Evolutionary conservation across 2,329 filamentous ascomycete species (phyloP).

Genomic region (Xylariaceae sp.): DNA sequence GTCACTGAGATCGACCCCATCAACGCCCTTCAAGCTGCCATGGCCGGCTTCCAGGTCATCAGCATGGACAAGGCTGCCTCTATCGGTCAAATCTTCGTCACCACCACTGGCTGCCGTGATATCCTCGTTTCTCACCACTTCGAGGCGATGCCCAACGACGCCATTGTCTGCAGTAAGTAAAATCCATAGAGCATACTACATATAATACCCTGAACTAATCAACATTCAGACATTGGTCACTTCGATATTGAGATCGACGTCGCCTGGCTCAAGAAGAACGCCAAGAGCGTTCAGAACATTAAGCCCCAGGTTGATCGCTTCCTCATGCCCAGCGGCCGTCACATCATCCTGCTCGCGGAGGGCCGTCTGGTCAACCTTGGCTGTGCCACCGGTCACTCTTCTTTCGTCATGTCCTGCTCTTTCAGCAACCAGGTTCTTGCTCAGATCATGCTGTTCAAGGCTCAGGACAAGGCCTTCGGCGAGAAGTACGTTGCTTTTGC

Average conservation of each 20-base stretch:
- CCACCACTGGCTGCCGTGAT: slow-evolving; percentile 98
- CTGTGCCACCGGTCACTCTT: slow-evolving; percentile 98
- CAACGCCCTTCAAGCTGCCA: slow-evolving; percentile 98
- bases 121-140: slow-evolving; percentile 92
- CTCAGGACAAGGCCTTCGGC: slow-evolving; percentile 77
- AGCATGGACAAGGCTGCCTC: slow-evolving; percentile 96
- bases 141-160: slow-evolving; percentile 92
- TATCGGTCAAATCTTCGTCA: slow-evolving; percentile 95
- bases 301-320: slow-evolving; percentile 99
- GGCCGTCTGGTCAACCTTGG: slow-evolving; percentile 99
- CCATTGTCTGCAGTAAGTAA: slow-evolving; percentile 89
- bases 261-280: slow-evolving; percentile 98
- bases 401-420: slow-evolving; percentile 99
- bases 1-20: slow-evolving; percentile 98
- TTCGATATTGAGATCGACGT: slow-evolving; percentile 99
- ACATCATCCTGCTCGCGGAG: slow-evolving; percentile 98
- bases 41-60: slow-evolving; percentile 93
- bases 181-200: background rate
- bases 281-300: slow-evolving; percentile 92
- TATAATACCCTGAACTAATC: slow-evolving; percentile 16
- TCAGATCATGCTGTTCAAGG: slow-evolving; percentile 98
- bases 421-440: slow-evolving; percentile 99
- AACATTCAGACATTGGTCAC: slow-evolving; percentile 79
- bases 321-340: slow-evolving; percentile 86
- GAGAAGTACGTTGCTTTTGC: slow-evolving; percentile 96